Evolutionary conservation across 306 rosid genomes (phyloP), one percentile per base, ranked within the genome.

Genomic region (Potentilla sterilis): DNA sequence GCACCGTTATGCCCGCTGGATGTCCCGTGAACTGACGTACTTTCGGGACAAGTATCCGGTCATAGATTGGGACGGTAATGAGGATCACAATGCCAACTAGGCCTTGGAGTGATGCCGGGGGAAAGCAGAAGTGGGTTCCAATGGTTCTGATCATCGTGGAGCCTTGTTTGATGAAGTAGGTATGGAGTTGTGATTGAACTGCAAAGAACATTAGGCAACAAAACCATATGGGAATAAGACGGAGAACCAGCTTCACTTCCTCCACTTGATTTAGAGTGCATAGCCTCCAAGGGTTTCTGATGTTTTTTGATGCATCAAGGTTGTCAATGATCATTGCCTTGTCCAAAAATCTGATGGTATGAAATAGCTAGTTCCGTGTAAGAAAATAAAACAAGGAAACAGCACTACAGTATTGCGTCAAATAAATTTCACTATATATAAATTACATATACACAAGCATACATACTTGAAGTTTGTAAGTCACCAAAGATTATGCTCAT

Each of bases 201-300:
- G 80, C 89, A 0, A 70, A 74, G 81, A 86, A 89, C 87, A 90
- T 89, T 10, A 93, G 7, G 38, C 95, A 90, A 2, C 87, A 79
- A 3, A 93, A 59, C 97, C 98, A 93, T 43, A 93, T 74, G 38
- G 96, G 98, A 42, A 93, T 80, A 9, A 93, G 78, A 4, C 97
- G 86, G 38, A 88, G 64, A 13, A 90, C 84, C 1, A 85, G 84
- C 87, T 90, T 93, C 47, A 81, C 95, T 84, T 93, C 95, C 77
- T 89, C 95, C 13, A 93, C 98, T 83, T 93, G 95, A 7, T 73
- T 83, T 34, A 83, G 74, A 32, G 93, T 81, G 85, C 98, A 90
- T 68, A 90, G 68, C 61, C 97, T 89, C 96, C 98, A 93, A 1
- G 88, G 98, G 5, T 90, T 79, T 62, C 86, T 84, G 9, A 67